phyloP scores from a whole-genome alignment of 176 grass and related monocot species.

The Cymbopogon citratus region DNA sequence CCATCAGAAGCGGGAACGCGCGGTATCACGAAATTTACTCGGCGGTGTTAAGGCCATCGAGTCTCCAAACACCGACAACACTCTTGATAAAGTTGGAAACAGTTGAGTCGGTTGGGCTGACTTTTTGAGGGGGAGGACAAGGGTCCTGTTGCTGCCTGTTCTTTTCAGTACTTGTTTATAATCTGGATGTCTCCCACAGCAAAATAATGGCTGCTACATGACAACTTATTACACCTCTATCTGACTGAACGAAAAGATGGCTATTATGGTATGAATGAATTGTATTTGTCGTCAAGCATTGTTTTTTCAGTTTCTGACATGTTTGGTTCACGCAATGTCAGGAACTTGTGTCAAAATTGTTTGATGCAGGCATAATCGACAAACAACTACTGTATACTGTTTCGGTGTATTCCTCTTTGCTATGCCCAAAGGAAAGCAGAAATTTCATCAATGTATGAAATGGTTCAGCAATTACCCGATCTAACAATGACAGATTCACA shows the following conservation, averaged over 20 bases:
- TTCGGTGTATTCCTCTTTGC: background rate
- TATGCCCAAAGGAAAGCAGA: background rate
- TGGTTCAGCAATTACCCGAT: background rate
- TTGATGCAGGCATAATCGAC: background rate
- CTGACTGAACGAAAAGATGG: constrained; percentile 4
- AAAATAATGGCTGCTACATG: background rate
- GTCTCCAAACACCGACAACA: too few relatives aligned
- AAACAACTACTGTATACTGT: background rate
- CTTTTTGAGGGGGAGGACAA: constrained; percentile 49
- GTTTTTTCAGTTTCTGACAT: background rate
- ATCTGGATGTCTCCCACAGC: constrained; percentile 10
- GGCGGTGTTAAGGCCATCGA: too few relatives aligned
- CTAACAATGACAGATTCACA: background rate
- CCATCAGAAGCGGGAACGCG: too few relatives aligned
- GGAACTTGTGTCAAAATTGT: background rate
- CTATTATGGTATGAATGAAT: background rate
- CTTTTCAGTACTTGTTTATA: constrained; percentile 43
- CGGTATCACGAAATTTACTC: too few relatives aligned
- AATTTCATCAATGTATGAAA: background rate
- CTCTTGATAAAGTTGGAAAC: constrained; percentile 35
- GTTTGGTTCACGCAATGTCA: background rate
- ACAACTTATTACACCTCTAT: background rate
- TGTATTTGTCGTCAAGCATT: background rate
- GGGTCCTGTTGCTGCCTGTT: constrained; percentile 42
- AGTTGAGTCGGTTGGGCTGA: constrained; percentile 66